A percentile compares a stretch with the other conserved stretches of the same genome.
These are phyloP conservation scores for Gaeumannomyces sp. DNA, from an alignment of 2,329 filamentous ascomycete genomes.

Conservation along the genomic window DNA sequence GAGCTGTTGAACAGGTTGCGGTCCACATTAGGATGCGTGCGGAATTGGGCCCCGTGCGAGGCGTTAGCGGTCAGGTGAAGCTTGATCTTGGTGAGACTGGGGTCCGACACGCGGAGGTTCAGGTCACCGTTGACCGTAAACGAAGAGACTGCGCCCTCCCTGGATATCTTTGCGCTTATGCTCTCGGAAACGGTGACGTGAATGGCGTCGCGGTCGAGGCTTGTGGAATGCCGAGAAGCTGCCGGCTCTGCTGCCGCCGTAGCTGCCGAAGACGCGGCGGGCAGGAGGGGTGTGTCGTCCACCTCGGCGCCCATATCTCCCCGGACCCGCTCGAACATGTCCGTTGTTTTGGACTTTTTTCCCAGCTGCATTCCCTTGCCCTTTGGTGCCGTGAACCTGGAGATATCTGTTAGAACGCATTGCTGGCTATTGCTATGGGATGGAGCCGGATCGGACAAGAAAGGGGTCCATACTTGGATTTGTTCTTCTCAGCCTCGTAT, in stretches of 20 bases:
- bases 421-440: neutral
- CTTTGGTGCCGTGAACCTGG: conserved; percentile 60
- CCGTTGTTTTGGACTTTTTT: conserved; percentile 96
- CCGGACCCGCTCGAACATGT: conserved; percentile 94
- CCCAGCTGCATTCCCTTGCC: conserved; percentile 99
- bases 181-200: conserved; percentile 83
- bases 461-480: conserved; percentile 62
- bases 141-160: conserved; percentile 80
- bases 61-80: conserved; percentile 71
- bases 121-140: conserved; percentile 89
- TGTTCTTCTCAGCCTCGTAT: conserved; percentile 98
- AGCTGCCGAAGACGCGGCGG: conserved; percentile 42
- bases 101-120: conserved; percentile 82
- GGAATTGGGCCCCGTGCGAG: conserved; percentile 82
- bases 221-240: conserved; percentile 53
- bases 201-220: conserved; percentile 74
- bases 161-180: conserved; percentile 82
- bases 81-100: conserved; percentile 85
- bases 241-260: conserved; percentile 46
- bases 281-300: conserved; percentile 69
- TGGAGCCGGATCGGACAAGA: neutral
- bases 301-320: conserved; percentile 84
- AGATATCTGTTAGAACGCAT: conserved; percentile 10
- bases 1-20: conserved; percentile 76
- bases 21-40: conserved; percentile 95